Conservation (phyloP, 495 filamentous ascomycete genomes). For the Neurospora sp. region DNA sequence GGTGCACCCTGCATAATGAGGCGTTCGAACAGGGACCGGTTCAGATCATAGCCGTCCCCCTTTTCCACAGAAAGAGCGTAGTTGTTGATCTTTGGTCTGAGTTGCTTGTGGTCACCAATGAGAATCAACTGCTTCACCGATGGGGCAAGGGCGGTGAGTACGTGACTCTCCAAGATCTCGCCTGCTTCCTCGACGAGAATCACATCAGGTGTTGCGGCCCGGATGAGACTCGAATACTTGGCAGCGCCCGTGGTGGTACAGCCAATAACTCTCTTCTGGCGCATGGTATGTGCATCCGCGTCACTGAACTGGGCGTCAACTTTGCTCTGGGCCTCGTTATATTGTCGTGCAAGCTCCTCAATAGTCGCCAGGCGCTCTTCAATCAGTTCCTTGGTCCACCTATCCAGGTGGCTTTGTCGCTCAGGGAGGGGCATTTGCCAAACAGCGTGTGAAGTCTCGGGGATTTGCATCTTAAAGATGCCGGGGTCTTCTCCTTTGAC, state of each 20-base stretch:
- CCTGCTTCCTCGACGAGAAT: constrained; percentile 71
- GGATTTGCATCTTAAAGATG: constrained; percentile 23
- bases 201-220: constrained; percentile 40
- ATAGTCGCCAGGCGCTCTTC: constrained; percentile 40
- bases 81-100: constrained; percentile 61
- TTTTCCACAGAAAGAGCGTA: constrained; percentile 55
- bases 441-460: constrained; percentile 18
- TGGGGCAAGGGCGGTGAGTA: constrained; percentile 51
- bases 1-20: constrained; percentile 46
- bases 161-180: constrained; percentile 64
- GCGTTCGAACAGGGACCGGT: constrained; percentile 63
- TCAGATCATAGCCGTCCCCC: constrained; percentile 59
- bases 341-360: constrained; percentile 22
- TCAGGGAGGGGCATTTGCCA: constrained; percentile 42
- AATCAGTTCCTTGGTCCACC: constrained; percentile 43
- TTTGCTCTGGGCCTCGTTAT: constrained; percentile 32
- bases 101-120: constrained; percentile 72
- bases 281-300: constrained; percentile 36
- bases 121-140: constrained; percentile 57
- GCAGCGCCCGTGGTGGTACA: constrained; percentile 72
- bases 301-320: constrained; percentile 35
- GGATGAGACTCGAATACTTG: constrained; percentile 46
- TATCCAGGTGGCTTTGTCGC: constrained; percentile 23
- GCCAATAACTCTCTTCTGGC: constrained; percentile 53
- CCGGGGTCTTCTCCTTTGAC: constrained; percentile 37